phyloP scores from a whole-genome alignment of 2,329 filamentous ascomycete species.

The Aspergillus piperis region DNA sequence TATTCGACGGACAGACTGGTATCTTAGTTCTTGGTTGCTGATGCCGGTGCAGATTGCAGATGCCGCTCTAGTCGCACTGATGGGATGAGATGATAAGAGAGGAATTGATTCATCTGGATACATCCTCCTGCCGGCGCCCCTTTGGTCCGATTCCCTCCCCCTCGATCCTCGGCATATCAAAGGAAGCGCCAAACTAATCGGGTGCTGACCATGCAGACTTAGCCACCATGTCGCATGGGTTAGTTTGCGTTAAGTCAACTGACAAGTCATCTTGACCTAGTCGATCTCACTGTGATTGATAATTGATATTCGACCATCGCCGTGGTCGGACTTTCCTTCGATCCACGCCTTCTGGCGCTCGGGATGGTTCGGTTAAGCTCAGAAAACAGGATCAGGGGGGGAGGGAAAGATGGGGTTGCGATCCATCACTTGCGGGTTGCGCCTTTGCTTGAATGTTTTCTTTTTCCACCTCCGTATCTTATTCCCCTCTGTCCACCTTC shows the following conservation, averaged over 20 bases:
- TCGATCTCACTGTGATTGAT: conserved; percentile 10
- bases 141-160: background rate
- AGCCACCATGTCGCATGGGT: background rate
- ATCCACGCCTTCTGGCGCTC: background rate
- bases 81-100: background rate
- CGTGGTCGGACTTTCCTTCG: background rate
- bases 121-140: background rate
- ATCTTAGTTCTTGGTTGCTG: background rate
- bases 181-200: background rate
- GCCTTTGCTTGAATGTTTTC: background rate
- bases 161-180: conserved; percentile 3
- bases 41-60: background rate
- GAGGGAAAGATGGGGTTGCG: background rate
- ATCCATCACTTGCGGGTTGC: background rate
- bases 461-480: background rate
- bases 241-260: conserved; percentile 2
- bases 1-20: background rate
- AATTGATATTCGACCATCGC: background rate
- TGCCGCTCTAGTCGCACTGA: background rate
- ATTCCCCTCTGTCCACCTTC: too few relatives aligned
- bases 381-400: background rate
- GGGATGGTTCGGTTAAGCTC: background rate
- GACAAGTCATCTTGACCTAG: conserved; percentile 13
- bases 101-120: background rate
- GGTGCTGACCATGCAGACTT: conserved; percentile 6